A percentile compares a stretch with the other conserved stretches of the same genome.
Conservation (phyloP, 768 basidiomycete genomes). For the Mycena maculata region DNA sequence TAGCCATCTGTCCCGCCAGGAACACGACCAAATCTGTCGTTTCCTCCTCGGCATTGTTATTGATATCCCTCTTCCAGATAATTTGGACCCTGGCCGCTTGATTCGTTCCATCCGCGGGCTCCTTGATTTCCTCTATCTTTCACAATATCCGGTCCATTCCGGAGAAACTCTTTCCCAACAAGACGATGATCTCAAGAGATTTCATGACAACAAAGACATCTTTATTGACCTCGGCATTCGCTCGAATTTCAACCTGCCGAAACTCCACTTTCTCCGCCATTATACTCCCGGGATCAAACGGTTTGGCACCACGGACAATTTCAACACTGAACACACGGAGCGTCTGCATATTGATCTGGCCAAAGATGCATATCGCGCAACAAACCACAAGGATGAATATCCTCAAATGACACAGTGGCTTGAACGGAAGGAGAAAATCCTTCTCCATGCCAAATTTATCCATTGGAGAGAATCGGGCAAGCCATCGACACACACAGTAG, state of each 20-base stretch:
- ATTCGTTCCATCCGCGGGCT: not conserved
- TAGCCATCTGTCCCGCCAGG: too few species aligned
- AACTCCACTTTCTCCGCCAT: not conserved
- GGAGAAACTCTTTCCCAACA: not conserved
- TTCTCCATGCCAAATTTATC: not conserved
- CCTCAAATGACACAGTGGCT: slow-evolving; percentile 47
- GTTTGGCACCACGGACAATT: not conserved
- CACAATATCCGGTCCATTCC: not conserved
- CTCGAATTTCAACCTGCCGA: slow-evolving; percentile 45
- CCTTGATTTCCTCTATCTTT: not conserved
- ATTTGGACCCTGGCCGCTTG: not conserved
- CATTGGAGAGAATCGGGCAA: not conserved
- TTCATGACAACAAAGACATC: slow-evolving; percentile 16
- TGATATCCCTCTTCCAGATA: not conserved
- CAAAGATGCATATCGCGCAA: too few species aligned
- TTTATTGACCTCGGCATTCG: slow-evolving; percentile 37
- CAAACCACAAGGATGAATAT: slow-evolving; percentile 41
- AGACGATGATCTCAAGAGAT: not conserved
- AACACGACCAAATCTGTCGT: too few species aligned
- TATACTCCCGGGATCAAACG: not conserved
- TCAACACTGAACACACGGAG: too few species aligned
- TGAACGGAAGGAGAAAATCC: slow-evolving; percentile 37
- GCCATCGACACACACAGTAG: too few species aligned
- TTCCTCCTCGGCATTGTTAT: not conserved
- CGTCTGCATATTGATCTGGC: too few species aligned